Percentiles rank a stretch among this genome's conserved stretches.
phyloP scores from a whole-genome alignment of 169 alveolate species.

The Babesia sp. region DNA sequence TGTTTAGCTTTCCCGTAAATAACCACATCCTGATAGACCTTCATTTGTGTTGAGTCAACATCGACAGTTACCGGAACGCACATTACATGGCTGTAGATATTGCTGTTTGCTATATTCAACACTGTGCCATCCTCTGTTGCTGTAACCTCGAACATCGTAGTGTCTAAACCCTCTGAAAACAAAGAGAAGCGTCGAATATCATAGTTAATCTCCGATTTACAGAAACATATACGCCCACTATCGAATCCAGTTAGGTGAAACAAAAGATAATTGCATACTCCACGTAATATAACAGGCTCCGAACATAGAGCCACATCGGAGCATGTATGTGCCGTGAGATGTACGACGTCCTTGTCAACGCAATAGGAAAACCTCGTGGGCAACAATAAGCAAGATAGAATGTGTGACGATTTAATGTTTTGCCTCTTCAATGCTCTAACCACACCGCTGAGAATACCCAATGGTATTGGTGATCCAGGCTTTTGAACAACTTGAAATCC shows the following conservation, averaged over 20 bases:
- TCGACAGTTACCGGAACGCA: slow-evolving; percentile 5
- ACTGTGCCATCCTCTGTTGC: not conserved
- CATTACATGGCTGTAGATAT: slow-evolving; percentile 1
- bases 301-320: not conserved
- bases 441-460: slow-evolving; percentile 16
- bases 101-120: not conserved
- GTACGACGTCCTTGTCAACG: not conserved
- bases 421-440: not conserved
- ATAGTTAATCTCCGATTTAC: not conserved
- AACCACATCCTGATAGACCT: not conserved
- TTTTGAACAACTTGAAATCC: slow-evolving; percentile 1
- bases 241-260: slow-evolving; percentile 4
- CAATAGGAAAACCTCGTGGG: slow-evolving; percentile 4
- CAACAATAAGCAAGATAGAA: not conserved
- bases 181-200: not conserved
- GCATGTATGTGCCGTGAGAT: not conserved
- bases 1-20: not conserved
- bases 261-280: not conserved
- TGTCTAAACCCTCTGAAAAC: slow-evolving; percentile 2
- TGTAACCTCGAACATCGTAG: not conserved
- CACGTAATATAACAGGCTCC: slow-evolving; percentile 3
- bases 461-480: slow-evolving; percentile 29
- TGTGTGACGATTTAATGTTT: not conserved
- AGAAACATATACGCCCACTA: not conserved
- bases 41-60: not conserved